phyloP scores from a whole-genome alignment of 148 eudicot genomes.

The Cornus suecica region DNA sequence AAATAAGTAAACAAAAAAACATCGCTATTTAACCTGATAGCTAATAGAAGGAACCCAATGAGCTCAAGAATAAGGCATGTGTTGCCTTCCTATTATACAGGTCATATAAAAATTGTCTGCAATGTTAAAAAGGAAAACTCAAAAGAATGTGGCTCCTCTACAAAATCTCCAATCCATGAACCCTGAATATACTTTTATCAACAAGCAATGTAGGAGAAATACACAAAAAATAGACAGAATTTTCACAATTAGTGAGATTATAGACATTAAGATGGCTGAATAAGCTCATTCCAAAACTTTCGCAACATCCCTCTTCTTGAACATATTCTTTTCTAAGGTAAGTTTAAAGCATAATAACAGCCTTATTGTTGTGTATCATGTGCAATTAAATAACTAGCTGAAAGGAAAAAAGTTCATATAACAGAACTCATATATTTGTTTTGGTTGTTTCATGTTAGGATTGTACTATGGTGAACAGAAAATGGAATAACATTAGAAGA shows the following conservation, averaged over 20 bases:
- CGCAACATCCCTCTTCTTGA: not conserved
- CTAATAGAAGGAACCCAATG: not conserved
- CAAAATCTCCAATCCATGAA: not conserved
- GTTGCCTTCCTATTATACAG: not conserved
- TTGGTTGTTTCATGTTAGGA: not conserved
- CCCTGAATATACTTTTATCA: not conserved
- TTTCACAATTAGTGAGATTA: not conserved
- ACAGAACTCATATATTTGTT: not conserved
- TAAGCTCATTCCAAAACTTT: not conserved
- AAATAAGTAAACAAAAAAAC: not conserved
- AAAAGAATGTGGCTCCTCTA: not conserved
- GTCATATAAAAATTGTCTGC: not conserved
- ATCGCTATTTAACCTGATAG: not conserved
- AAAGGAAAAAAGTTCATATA: not conserved
- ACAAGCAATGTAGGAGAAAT: not conserved
- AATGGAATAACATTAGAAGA: not conserved
- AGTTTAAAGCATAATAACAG: not conserved
- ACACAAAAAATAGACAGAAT: not conserved
- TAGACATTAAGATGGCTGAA: not conserved
- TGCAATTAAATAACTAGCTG: not conserved
- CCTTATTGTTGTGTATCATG: not conserved
- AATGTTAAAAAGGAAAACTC: not conserved
- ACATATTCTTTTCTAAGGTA: not conserved
- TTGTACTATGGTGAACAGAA: not conserved
- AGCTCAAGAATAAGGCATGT: not conserved